Conservation (phyloP, 208 protist species). For the Leishmania braziliensis region DNA sequence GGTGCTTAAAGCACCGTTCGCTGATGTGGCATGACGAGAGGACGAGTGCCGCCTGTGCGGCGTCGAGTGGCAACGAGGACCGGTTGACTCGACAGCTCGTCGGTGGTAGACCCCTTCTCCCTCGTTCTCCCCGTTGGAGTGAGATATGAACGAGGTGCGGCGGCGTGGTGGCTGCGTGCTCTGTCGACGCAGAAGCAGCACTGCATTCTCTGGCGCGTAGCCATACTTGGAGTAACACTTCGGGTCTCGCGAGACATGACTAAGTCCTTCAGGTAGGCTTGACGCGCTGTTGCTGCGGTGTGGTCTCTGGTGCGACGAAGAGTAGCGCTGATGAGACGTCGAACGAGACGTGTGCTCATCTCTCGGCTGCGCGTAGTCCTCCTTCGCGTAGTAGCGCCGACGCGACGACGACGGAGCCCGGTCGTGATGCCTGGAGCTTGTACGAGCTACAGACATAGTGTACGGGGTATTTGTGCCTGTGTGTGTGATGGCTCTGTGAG, state of each 20-base stretch:
- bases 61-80: slow-evolving; percentile 2
- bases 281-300: slow-evolving; percentile 26
- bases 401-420: slow-evolving; percentile 14
- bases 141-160: slow-evolving; percentile 23
- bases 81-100: slow-evolving; percentile 22
- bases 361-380: not conserved
- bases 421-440: slow-evolving; percentile 20
- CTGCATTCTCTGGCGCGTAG: slow-evolving; percentile 24
- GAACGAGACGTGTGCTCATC: slow-evolving; percentile 6
- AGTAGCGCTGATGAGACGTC: slow-evolving; percentile 14
- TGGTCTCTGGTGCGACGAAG: not conserved
- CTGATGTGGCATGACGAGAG: slow-evolving; percentile 13
- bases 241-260: not conserved
- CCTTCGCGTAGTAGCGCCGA: slow-evolving; percentile 19
- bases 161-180: slow-evolving; percentile 39
- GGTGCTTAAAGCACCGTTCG: slow-evolving; percentile 4
- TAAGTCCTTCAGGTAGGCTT: slow-evolving; percentile 12
- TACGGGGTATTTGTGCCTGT: not conserved
- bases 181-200: slow-evolving; percentile 30
- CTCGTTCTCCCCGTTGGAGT: slow-evolving; percentile 9
- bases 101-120: slow-evolving; percentile 15
- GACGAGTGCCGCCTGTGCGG: slow-evolving; percentile 1
- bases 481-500: not conserved
- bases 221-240: slow-evolving; percentile 8
- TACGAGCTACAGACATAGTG: slow-evolving; percentile 14